Percentiles rank a stretch among this genome's conserved stretches.
These are phyloP conservation scores for Syzygium malaccense DNA, from an alignment of 441 rosid genomes.

Conservation along the genomic window DNA sequence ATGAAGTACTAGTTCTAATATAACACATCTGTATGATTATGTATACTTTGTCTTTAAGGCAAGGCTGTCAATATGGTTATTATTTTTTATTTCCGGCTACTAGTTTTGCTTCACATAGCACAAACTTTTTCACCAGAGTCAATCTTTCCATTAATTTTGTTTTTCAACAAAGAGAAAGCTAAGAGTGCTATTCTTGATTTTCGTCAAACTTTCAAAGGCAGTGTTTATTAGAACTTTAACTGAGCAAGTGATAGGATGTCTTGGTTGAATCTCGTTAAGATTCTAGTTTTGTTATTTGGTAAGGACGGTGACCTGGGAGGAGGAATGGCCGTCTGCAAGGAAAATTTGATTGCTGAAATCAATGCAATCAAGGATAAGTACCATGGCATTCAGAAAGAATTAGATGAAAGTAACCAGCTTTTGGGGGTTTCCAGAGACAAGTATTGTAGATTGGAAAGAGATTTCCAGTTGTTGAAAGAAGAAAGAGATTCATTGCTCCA, in stretches of 20 bases:
- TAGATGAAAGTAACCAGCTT: slow-evolving; percentile 29
- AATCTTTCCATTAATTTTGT: background rate
- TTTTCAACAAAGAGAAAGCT: background rate
- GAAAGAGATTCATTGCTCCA: slow-evolving; percentile 45
- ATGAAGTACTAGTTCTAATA: background rate
- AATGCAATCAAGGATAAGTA: slow-evolving; percentile 40
- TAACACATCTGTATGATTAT: background rate
- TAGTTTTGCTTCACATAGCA: background rate
- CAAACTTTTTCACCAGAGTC: background rate
- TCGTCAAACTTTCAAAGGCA: background rate
- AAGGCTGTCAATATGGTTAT: background rate
- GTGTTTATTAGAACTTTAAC: background rate
- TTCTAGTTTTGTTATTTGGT: slow-evolving; percentile 22
- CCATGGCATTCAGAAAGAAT: slow-evolving; percentile 34
- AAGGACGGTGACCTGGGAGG: slow-evolving; percentile 43
- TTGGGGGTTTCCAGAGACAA: slow-evolving; percentile 46
- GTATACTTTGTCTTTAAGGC: background rate
- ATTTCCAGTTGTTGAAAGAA: slow-evolving; percentile 44
- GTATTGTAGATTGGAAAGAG: slow-evolving; percentile 42
- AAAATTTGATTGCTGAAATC: slow-evolving; percentile 39
- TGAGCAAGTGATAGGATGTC: background rate
- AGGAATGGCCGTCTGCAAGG: slow-evolving; percentile 29
- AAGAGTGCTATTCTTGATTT: background rate
- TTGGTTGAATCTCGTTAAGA: slow-evolving; percentile 14
- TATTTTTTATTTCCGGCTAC: background rate